Evolutionary conservation across 1,284 basidiomycete genomes (phyloP).

Genomic region (Porphyrellus sp.): DNA sequence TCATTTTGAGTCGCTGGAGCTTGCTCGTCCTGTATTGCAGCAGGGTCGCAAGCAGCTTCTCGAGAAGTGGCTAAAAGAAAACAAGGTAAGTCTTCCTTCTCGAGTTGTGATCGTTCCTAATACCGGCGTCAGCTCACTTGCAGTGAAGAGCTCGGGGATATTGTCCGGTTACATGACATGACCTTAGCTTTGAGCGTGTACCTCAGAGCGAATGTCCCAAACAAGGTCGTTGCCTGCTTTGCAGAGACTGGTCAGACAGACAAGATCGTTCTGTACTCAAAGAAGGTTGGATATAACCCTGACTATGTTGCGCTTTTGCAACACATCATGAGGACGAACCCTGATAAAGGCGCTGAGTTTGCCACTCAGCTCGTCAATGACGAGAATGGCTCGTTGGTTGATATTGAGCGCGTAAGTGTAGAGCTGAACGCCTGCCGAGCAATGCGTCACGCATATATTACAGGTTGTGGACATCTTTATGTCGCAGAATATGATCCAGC

Average conservation of each 20-base stretch:
- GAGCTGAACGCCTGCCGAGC: background rate
- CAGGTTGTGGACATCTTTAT: constrained; percentile 98
- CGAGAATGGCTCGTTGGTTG: constrained; percentile 88
- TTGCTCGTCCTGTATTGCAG: constrained; percentile 93
- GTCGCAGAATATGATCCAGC: constrained; percentile 99
- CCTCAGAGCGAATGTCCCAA: constrained; percentile 95
- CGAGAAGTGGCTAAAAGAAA: constrained; percentile 99
- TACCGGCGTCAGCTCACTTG: constrained; percentile 75
- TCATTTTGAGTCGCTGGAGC: constrained; percentile 93
- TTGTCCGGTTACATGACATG: constrained; percentile 95
- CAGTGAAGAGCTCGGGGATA: constrained; percentile 97
- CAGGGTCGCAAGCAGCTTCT: constrained; percentile 97
- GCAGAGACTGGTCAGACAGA: constrained; percentile 98
- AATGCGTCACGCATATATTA: constrained; percentile 7
- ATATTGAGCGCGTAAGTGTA: constrained; percentile 79
- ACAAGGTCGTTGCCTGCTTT: constrained; percentile 99
- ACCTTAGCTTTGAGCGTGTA: constrained; percentile 99
- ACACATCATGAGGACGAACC: constrained; percentile 95
- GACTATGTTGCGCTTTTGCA: constrained; percentile 96
- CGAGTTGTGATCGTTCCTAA: constrained; percentile 11
- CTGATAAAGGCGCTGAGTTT: constrained; percentile 98
- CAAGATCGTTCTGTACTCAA: constrained; percentile 97
- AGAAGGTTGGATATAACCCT: constrained; percentile 94
- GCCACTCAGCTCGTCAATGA: constrained; percentile 95
- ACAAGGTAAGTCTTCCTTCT: constrained; percentile 65